Percentiles rank a stretch among this genome's conserved stretches.
Evolutionary conservation across 2,329 filamentous ascomycete species (phyloP).

Genomic region (Phyllosticta citribraziliensis): DNA sequence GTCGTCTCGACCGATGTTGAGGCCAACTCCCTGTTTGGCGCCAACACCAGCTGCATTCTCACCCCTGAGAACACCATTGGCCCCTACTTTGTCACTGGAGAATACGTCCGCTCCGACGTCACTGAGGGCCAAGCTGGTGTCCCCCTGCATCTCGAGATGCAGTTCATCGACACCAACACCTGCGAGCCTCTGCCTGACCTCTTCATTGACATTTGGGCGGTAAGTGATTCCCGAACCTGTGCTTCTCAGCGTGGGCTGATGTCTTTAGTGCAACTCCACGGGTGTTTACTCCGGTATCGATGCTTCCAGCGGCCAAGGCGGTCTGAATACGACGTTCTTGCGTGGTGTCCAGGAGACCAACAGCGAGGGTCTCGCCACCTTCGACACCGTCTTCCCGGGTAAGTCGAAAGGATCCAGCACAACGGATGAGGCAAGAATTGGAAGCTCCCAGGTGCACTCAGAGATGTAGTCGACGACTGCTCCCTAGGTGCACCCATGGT

Average conservation of each 20-base stretch:
- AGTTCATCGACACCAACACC: constrained; percentile 45
- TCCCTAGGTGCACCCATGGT: no score
- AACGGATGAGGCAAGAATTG: no score
- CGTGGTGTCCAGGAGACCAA: constrained; percentile 41
- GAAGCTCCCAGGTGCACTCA: no score
- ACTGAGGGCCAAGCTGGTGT: constrained; percentile 40
- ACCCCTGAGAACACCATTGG: constrained; percentile 24
- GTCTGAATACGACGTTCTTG: constrained; percentile 31
- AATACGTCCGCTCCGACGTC: constrained; percentile 41
- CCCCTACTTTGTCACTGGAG: constrained; percentile 38
- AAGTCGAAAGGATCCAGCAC: background rate
- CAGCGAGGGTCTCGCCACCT: constrained; percentile 39
- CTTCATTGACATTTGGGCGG: constrained; percentile 43
- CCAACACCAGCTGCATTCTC: constrained; percentile 25
- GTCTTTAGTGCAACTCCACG: constrained; percentile 27
- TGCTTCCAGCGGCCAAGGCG: constrained; percentile 32
- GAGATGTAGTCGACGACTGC: no score
- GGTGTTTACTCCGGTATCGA: constrained; percentile 36
- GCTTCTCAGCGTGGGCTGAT: background rate
- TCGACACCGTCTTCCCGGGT: constrained; percentile 40
- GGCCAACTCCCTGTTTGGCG: constrained; percentile 19
- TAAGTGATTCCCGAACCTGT: background rate
- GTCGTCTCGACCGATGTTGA: constrained; percentile 16
- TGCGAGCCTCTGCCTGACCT: constrained; percentile 42
- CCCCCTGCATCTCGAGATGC: constrained; percentile 41